Percentiles rank a stretch among this genome's conserved stretches.
Evolutionary conservation across 2,329 filamentous ascomycete genomes (phyloP).

Genomic region (Epichloe festucae): DNA sequence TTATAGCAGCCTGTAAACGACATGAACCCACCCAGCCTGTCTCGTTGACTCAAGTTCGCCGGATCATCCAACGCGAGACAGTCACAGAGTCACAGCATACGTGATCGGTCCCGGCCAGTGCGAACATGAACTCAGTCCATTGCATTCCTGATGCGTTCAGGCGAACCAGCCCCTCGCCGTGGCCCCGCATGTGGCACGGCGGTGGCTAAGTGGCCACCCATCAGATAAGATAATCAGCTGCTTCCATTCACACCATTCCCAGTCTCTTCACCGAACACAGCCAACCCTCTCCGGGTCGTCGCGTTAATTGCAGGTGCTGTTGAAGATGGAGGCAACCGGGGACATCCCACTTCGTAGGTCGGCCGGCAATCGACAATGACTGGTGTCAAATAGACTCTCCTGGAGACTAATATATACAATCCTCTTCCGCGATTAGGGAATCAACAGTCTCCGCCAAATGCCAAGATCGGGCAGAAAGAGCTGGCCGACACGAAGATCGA

Average conservation of each 20-base stretch:
- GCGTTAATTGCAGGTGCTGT: background rate
- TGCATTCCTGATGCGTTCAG: no score
- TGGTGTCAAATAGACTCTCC: background rate
- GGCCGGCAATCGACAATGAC: background rate
- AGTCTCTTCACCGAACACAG: no score
- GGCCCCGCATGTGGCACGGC: background rate
- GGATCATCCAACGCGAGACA: no score
- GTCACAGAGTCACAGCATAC: no score
- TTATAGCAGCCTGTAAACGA: no score
- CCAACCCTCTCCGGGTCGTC: background rate
- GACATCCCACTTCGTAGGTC: background rate
- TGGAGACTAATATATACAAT: background rate
- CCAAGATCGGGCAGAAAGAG: background rate
- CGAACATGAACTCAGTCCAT: no score
- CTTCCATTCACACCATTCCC: background rate
- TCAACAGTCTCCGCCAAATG: background rate
- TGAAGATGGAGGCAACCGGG: background rate
- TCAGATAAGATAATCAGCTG: slow-evolving; percentile 4
- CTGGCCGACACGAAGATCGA: background rate
- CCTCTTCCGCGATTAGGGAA: background rate
- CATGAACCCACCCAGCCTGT: no score
- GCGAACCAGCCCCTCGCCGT: no score
- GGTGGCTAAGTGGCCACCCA: background rate
- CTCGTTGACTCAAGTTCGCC: no score
- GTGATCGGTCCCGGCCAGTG: no score